Conservation (phyloP, 345 rosid genomes). For the Kernera saxatilis region DNA sequence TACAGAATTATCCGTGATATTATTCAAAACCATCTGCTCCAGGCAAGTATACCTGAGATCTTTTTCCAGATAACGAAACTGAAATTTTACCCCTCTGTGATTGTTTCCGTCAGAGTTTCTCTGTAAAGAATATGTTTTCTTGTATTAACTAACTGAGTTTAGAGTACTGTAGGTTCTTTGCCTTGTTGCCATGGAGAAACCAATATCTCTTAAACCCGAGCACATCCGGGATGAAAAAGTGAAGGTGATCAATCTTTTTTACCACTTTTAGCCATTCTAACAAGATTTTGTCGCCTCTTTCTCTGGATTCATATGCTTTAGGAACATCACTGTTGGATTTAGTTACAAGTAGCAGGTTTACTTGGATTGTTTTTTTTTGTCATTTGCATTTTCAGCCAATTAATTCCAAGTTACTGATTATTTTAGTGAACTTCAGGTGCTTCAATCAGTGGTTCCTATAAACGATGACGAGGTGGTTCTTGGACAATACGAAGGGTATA, state of each 20-base stretch:
- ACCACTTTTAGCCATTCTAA: conserved; percentile 7
- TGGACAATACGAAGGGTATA: conserved; percentile 92
- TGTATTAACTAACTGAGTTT: background rate
- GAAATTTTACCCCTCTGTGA: background rate
- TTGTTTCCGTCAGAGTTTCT: background rate
- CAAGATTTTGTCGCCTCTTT: background rate
- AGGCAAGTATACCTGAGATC: conserved; percentile 44
- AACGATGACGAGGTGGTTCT: conserved; percentile 91
- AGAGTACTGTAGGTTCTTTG: conserved; percentile 63
- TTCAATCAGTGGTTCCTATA: conserved; percentile 87
- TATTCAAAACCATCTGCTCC: conserved; percentile 94
- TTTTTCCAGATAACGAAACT: background rate
- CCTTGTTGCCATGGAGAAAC: conserved; percentile 98
- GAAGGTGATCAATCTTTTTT: conserved; percentile 46
- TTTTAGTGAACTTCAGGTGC: conserved; percentile 52
- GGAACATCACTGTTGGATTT: background rate
- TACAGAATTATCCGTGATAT: conserved; percentile 90
- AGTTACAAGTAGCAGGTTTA: background rate
- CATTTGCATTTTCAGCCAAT: background rate
- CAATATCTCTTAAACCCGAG: conserved; percentile 93
- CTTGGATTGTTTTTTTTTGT: conserved; percentile 9
- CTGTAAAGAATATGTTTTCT: background rate
- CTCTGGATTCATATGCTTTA: background rate
- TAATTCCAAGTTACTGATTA: conserved; percentile 12
- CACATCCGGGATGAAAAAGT: conserved; percentile 98